phyloP scores from a whole-genome alignment of 495 filamentous ascomycete genomes.

The Pyrenopolyporus hunteri region DNA sequence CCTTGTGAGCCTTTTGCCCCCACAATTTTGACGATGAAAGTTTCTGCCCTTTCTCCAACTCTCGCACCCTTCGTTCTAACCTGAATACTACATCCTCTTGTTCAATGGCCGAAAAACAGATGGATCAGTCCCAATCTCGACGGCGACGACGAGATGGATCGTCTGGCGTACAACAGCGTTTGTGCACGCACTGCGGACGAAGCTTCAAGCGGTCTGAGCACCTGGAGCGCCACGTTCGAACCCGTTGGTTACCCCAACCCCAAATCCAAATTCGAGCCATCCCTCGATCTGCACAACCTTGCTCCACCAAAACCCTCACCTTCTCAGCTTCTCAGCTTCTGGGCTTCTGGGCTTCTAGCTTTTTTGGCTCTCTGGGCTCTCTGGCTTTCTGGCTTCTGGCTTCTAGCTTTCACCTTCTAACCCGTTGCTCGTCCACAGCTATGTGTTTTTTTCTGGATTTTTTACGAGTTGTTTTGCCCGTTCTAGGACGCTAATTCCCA shows the following conservation, averaged over 20 bases:
- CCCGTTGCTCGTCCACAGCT: too few relatives aligned
- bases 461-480: too few relatives aligned
- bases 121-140: conserved; percentile 44
- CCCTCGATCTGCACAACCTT: conserved; percentile 35
- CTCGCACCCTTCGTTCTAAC: conserved; percentile 30
- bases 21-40: conserved; percentile 41
- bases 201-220: conserved; percentile 53
- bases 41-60: conserved; percentile 38
- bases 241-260: conserved; percentile 52
- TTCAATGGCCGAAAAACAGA: conserved; percentile 44
- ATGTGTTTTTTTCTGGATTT: too few relatives aligned
- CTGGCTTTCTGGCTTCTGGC: too few relatives aligned
- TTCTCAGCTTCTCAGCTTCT: not conserved
- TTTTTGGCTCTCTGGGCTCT: too few relatives aligned
- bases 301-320: conserved; percentile 4
- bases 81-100: conserved; percentile 22
- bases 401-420: too few relatives aligned
- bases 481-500: conserved; percentile 33
- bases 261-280: conserved; percentile 30
- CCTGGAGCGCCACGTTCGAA: conserved; percentile 61
- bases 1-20: conserved; percentile 30
- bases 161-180: conserved; percentile 39
- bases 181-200: conserved; percentile 44
- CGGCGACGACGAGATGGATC: conserved; percentile 45
- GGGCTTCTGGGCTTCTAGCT: too few relatives aligned